Percentiles rank a stretch among this genome's conserved stretches.
Conservation (phyloP, 2,329 filamentous ascomycete genomes). For the Lasiodiplodia sp. region DNA sequence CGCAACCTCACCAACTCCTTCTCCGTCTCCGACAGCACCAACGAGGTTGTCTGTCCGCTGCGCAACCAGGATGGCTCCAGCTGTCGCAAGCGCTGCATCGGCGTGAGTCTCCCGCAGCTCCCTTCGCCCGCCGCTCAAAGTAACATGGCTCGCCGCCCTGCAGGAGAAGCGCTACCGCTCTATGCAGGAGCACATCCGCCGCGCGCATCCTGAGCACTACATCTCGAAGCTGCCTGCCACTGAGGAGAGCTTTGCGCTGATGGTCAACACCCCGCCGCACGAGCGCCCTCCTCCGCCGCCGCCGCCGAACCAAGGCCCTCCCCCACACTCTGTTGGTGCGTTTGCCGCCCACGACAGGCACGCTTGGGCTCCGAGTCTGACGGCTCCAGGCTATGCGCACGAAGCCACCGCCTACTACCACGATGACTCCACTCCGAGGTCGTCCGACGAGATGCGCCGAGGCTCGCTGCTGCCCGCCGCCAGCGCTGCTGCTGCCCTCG, state of each 20-base stretch:
- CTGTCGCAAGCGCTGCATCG: slow-evolving; percentile 96
- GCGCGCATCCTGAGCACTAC: slow-evolving; percentile 96
- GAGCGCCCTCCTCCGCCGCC: slow-evolving; percentile 67
- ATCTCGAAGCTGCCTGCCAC: slow-evolving; percentile 97
- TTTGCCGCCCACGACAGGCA: slow-evolving; percentile 29
- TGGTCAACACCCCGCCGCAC: slow-evolving; percentile 89
- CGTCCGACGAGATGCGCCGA: slow-evolving; percentile 72
- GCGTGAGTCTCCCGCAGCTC: slow-evolving; percentile 72
- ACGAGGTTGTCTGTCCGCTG: slow-evolving; percentile 96
- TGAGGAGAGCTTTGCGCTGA: slow-evolving; percentile 95
- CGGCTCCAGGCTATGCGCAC: slow-evolving; percentile 56
- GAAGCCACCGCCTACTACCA: slow-evolving; percentile 73
- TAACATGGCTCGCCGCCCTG: slow-evolving; percentile 43
- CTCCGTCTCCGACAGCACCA: slow-evolving; percentile 88
- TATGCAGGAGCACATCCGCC: slow-evolving; percentile 99
- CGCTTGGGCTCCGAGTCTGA: slow-evolving; percentile 32
- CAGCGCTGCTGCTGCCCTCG: slow-evolving; percentile 84
- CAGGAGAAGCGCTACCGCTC: slow-evolving; percentile 96
- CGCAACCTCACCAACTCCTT: slow-evolving; percentile 88
- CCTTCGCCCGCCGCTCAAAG: slow-evolving; percentile 31
- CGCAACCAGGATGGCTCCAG: slow-evolving; percentile 95
- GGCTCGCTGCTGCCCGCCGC: slow-evolving; percentile 70
- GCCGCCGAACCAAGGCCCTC: slow-evolving; percentile 47
- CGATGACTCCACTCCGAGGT: slow-evolving; percentile 72
- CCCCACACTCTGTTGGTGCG: slow-evolving; percentile 27